Base-by-base conservation (phyloP, 2,329 filamentous ascomycete species). In the Aspergillus glaucus region DNA sequence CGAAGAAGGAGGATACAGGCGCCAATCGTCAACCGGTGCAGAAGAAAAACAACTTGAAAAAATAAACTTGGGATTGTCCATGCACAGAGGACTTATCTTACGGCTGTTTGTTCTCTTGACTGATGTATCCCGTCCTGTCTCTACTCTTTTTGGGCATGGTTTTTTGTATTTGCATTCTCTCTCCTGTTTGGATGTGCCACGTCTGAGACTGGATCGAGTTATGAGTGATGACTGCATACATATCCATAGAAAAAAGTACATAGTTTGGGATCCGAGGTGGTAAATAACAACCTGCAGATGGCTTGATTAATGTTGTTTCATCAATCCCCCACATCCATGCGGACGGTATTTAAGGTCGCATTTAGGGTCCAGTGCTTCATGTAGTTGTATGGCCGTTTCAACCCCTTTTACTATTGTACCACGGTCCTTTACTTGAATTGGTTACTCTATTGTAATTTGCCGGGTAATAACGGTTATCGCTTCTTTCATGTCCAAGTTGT, bases 21-120 rank as follows among this genome's bases (percentile, higher is more conserved):
- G 47, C 50, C 10, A 66, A 67, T 46, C 61, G 62, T 36, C 45
- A 55, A 51, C 61, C 62, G 9, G 48, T 47, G 17, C 55, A 50
- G 30, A 59, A 59, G 40, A 53, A 56, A 17, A 46, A 45, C 42
- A 43, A 43, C 40, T 46, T 55, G 47, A 54, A 55, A 44, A 50
- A 43, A 19, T 24, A 26, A 43, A 22, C 6, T 28, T 43, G n/a
- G 6, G 9, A 30, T 30, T 30, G 10, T 12, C 4, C 9, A 30
- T 30, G 26, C 9, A 12, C 10, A 30, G 26, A 30, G 26, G 26
- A 30, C 26, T 12, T 30, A 30, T 30, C 26, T 30, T 10, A 10
- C 26, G 10, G 3, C 26, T 30, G 26, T 12, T 30, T 40, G 7
- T 40, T 40, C 9, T 22, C 17, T 17, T 9, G 34, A 19, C 8